These are phyloP conservation scores for Diplogelasinospora grovesii DNA, from an alignment of 495 filamentous ascomycete species.

Conservation along the genomic window DNA sequence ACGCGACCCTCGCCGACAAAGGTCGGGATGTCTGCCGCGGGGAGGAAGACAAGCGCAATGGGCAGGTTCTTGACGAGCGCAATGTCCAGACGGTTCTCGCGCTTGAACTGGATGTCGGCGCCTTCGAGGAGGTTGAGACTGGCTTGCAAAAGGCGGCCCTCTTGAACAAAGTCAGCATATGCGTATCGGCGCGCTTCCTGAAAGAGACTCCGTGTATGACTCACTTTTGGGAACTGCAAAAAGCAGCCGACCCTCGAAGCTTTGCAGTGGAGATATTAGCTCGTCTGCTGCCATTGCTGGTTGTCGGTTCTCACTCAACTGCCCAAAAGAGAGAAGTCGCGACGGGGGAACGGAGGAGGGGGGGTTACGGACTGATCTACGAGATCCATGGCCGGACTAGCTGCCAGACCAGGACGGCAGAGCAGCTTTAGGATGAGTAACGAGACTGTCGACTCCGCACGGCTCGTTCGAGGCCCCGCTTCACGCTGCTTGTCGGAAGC, in stretches of 20 bases:
- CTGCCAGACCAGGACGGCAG: conserved; percentile 10
- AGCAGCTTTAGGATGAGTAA: conserved; percentile 9
- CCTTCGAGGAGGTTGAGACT: conserved; percentile 84
- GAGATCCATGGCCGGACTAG: conserved; percentile 59
- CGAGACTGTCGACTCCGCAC: too few relatives aligned
- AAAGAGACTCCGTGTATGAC: too few relatives aligned
- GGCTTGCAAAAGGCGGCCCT: conserved; percentile 84
- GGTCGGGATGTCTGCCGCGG: conserved; percentile 91
- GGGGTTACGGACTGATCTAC: conserved; percentile 66
- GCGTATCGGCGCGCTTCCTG: too few relatives aligned
- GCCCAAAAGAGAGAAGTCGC: conserved; percentile 2
- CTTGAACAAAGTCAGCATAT: too few relatives aligned
- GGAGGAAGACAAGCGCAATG: conserved; percentile 94
- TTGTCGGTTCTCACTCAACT: conserved; percentile 3
- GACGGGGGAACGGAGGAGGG: conserved; percentile 2
- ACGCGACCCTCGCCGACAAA: conserved; percentile 94
- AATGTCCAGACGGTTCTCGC: conserved; percentile 90
- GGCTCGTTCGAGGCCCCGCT: neutral
- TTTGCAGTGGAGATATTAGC: conserved; percentile 36
- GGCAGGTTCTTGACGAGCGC: conserved; percentile 92
- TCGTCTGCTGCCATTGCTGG: conserved; percentile 28
- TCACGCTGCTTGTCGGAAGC: conserved; percentile 2
- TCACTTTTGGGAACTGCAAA: conserved; percentile 96
- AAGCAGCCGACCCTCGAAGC: conserved; percentile 85
- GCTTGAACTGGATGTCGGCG: conserved; percentile 91